Conservation (phyloP, 2,329 filamentous ascomycete genomes). For the Aspergillus phoenicis region DNA sequence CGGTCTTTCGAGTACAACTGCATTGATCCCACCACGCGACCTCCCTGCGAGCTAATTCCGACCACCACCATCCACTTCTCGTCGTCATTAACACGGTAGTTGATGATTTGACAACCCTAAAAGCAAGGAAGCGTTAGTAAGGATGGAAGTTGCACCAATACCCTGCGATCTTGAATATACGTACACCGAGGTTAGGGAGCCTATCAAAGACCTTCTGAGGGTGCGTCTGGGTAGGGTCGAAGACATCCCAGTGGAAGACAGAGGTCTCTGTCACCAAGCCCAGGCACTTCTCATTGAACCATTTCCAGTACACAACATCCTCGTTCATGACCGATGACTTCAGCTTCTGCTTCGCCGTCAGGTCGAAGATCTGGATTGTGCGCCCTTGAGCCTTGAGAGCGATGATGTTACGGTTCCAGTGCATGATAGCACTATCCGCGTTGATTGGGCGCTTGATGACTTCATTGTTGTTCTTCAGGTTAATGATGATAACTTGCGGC, state of each 20-base stretch:
- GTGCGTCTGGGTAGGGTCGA: constrained; percentile 75
- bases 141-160: neutral
- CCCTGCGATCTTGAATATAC: constrained; percentile 36
- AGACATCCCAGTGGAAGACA: constrained; percentile 98
- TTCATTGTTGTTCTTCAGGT: constrained; percentile 97
- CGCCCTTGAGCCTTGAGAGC: constrained; percentile 91
- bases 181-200: constrained; percentile 82
- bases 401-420: constrained; percentile 95
- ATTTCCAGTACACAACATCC: constrained; percentile 99
- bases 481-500: constrained; percentile 94
- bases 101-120: constrained; percentile 97
- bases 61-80: constrained; percentile 99
- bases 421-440: constrained; percentile 99
- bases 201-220: constrained; percentile 94
- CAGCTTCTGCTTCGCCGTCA: constrained; percentile 88
- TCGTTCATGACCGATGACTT: constrained; percentile 97
- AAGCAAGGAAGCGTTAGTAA: constrained; percentile 17
- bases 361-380: constrained; percentile 97
- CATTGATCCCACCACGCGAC: constrained; percentile 92
- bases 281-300: constrained; percentile 86
- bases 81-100: constrained; percentile 93
- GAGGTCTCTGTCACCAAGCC: constrained; percentile 88
- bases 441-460: constrained; percentile 94
- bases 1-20: constrained; percentile 96
- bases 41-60: constrained; percentile 90